A percentile compares a stretch with the other conserved stretches of the same genome.
phyloP scores from a whole-genome alignment of 208 protist genomes.

The Trypanosoma scelopori region DNA sequence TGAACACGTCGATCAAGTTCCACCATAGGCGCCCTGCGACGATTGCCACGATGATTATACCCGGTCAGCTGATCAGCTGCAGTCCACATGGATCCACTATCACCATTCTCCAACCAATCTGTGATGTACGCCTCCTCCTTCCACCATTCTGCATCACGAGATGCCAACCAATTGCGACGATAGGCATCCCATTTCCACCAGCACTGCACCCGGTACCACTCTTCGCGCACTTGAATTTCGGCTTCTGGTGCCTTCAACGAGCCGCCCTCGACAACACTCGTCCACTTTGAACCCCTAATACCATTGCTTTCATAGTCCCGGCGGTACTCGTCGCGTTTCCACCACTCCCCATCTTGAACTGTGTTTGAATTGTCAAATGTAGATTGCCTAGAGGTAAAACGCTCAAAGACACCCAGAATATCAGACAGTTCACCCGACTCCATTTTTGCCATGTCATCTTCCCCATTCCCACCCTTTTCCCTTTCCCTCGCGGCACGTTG shows the following conservation, averaged over 20 bases:
- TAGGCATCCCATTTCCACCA: conserved; percentile 43
- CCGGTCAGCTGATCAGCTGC: conserved; percentile 37
- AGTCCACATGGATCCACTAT: conserved; percentile 37
- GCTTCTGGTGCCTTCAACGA: conserved; percentile 29
- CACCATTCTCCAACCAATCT: conserved; percentile 36
- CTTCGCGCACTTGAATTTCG: conserved; percentile 36
- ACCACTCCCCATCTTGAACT: conserved; percentile 41
- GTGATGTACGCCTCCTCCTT: conserved; percentile 40
- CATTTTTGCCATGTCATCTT: conserved; percentile 16
- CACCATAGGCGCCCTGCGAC: conserved; percentile 17
- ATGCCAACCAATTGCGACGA: conserved; percentile 32
- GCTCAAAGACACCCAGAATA: conserved; percentile 38
- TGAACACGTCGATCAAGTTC: conserved; percentile 32
- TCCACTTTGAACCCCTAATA: conserved; percentile 33
- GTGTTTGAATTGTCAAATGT: conserved; percentile 37
- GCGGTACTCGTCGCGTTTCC: conserved; percentile 40
- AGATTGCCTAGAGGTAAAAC: conserved; percentile 32
- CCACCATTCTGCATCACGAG: conserved; percentile 37
- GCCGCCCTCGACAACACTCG: conserved; percentile 32
- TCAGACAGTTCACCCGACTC: conserved; percentile 26
- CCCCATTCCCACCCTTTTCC: neutral
- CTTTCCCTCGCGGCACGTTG: conserved; percentile 9
- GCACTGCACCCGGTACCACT: conserved; percentile 35
- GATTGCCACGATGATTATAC: conserved; percentile 32
- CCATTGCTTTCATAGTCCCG: conserved; percentile 37